Base-by-base conservation (phyloP, 768 basidiomycete species). In the Leccinum subtestaceum region DNA sequence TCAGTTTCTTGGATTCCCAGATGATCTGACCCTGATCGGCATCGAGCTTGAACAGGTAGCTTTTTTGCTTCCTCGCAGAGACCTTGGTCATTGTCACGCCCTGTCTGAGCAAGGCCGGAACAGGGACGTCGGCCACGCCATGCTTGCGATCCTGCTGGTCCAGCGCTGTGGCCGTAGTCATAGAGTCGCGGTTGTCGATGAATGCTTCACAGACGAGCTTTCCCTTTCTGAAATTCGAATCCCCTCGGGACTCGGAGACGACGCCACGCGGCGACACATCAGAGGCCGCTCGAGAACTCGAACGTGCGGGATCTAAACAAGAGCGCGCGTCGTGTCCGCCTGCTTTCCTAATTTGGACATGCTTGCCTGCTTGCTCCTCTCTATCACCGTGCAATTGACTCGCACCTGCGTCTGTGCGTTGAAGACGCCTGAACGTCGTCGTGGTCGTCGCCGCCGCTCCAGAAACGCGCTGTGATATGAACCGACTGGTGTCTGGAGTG, bases 51-150 rank as follows among this genome's bases (percentile, higher is more conserved):
- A 95, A 89, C 4, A 86, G 65, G 34, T 86, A 79, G 49, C 79
- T 83, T 70, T 91, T 91, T 69, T 88, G 82, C 63, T 86, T 88
- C 74, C 86, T 89, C 25, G 82, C 80, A 2, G 91, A 88, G 15
- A 95, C 86, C 67, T 96, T 97, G 62, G 85, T 85, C 87, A 96
- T 89, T 0, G 81, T 80, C 1, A 82, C 84, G 47, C 91, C 91
- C 6, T 79, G 72, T 67, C 84, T 81, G 23, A 92, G 74, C 12
- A 81, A 64, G 49, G 72, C 71, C 1, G 89, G 88, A 3, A 91
- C 83, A 0, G 79, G 75, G 12, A 82, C 72, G 38, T 87, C 80
- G 13, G 63, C 59, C 25, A 66, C 38, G 25, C 58, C 46, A 40
- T 62, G 55, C 57, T 31, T 54, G 34, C 23, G 38, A 27, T 50